Evolutionary conservation across 1,139 yeast genomes (phyloP).

Genomic region (Taiozyma onychis): DNA sequence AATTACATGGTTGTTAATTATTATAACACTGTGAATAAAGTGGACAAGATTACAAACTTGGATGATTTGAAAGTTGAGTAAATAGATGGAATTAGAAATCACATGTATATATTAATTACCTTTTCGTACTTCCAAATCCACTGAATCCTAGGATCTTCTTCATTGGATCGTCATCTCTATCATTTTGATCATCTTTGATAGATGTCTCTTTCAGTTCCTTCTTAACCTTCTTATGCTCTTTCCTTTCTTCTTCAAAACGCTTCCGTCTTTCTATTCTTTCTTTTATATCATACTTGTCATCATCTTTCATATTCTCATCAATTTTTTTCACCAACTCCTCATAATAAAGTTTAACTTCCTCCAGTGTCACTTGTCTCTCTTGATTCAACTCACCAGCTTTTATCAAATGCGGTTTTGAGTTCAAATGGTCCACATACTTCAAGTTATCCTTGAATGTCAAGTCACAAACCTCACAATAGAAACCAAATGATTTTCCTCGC

Average conservation of each 20-base stretch:
- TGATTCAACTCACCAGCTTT: constrained; percentile 32
- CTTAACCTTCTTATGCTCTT: background rate
- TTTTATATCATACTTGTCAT: constrained; percentile 34
- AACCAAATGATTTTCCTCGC: constrained; percentile 67
- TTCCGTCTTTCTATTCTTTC: constrained; percentile 24
- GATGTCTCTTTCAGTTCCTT: constrained; percentile 19
- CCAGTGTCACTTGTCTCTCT: constrained; percentile 29
- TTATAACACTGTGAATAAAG: constrained; percentile 51
- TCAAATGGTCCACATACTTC: constrained; percentile 78
- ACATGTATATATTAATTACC: constrained; percentile 6
- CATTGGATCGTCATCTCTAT: constrained; percentile 28
- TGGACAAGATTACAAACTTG: constrained; percentile 10
- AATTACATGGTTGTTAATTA: constrained; percentile 40
- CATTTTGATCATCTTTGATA: constrained; percentile 11
- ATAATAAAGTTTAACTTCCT: constrained; percentile 29
- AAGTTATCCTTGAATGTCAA: constrained; percentile 76
- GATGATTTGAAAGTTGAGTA: constrained; percentile 14
- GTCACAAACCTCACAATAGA: constrained; percentile 75
- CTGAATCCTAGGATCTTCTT: constrained; percentile 54
- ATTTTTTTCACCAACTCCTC: constrained; percentile 21
- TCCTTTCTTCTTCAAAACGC: constrained; percentile 25
- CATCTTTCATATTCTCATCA: constrained; percentile 10
- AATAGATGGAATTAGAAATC: background rate
- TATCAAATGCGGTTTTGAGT: constrained; percentile 55
- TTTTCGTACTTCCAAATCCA: constrained; percentile 37